These are phyloP conservation scores for Primulina tabacum DNA, from an alignment of 257 asterid genomes.

Conservation along the genomic window DNA sequence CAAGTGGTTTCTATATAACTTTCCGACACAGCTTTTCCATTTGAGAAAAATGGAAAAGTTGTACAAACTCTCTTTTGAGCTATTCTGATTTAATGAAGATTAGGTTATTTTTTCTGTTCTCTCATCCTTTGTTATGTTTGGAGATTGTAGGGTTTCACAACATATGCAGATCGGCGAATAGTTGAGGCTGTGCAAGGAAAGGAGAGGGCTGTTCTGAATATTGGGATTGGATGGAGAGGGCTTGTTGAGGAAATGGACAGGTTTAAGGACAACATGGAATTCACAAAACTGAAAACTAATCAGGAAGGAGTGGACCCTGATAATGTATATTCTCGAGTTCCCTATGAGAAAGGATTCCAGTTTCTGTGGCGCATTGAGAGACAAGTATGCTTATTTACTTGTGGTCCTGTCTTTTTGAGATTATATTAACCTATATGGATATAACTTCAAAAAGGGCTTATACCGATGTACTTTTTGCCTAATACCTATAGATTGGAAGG, in stretches of 20 bases:
- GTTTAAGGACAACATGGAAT: constrained; percentile 83
- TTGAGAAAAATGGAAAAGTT: not conserved
- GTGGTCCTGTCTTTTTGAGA: constrained; percentile 6
- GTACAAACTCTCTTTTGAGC: too few relatives aligned
- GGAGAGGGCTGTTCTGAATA: constrained; percentile 63
- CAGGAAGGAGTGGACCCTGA: constrained; percentile 93
- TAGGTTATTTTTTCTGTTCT: not conserved
- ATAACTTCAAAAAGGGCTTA: constrained; percentile 10
- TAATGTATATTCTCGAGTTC: constrained; percentile 71
- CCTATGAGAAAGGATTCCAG: constrained; percentile 97
- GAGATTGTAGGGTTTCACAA: constrained; percentile 77
- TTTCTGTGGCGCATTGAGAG: constrained; percentile 91
- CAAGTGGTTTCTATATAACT: constrained; percentile 1
- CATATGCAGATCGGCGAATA: constrained; percentile 88
- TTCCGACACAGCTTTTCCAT: not conserved
- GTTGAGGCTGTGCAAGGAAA: constrained; percentile 94
- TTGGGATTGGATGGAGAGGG: constrained; percentile 88
- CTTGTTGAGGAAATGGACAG: constrained; percentile 70
- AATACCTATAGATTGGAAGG: constrained; percentile 67
- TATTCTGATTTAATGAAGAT: too few relatives aligned
- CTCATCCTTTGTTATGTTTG: constrained; percentile 15
- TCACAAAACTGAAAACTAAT: constrained; percentile 80
- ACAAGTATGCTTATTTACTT: constrained; percentile 44
- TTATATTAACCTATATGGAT: not conserved
- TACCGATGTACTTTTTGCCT: constrained; percentile 15